Evolutionary conservation across 2,329 filamentous ascomycete genomes (phyloP).

Genomic region (Plenodomus tracheiphilus): DNA sequence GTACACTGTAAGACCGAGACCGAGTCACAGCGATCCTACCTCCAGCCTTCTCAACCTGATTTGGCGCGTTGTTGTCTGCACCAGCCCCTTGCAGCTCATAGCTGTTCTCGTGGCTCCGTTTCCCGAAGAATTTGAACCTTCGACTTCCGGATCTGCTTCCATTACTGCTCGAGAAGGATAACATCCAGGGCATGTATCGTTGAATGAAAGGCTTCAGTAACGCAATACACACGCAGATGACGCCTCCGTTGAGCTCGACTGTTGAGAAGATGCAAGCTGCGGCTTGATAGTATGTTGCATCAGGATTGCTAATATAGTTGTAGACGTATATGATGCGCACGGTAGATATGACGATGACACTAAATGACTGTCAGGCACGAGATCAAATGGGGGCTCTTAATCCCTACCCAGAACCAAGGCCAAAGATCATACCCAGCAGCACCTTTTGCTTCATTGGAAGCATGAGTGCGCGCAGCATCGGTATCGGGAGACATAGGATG

Average conservation of each 20-base stretch:
- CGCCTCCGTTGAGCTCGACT: slow-evolving; percentile 21
- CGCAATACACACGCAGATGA: slow-evolving; percentile 21
- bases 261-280: slow-evolving; percentile 21
- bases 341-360: slow-evolving; percentile 20
- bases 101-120: slow-evolving; percentile 5
- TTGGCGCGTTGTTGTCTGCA: not conserved
- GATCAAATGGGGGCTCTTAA: not conserved
- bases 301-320: slow-evolving; percentile 17
- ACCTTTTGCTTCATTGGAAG: slow-evolving; percentile 32
- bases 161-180: slow-evolving; percentile 10
- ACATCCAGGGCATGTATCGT: slow-evolving; percentile 13
- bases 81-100: slow-evolving; percentile 8
- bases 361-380: slow-evolving; percentile 3
- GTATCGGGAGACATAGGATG: slow-evolving; percentile 35
- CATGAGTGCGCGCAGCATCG: slow-evolving; percentile 24
- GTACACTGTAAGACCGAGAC: slow-evolving; percentile 10
- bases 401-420: slow-evolving; percentile 27
- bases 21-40: slow-evolving; percentile 12
- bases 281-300: slow-evolving; percentile 22
- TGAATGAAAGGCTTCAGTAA: slow-evolving; percentile 22
- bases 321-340: slow-evolving; percentile 26
- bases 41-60: not conserved
- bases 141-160: slow-evolving; percentile 8
- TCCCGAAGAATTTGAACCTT: slow-evolving; percentile 9
- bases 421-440: slow-evolving; percentile 33